Conservation (phyloP, 371 early-diverging fungal species). For the Apophysomyces ossiformis region DNA sequence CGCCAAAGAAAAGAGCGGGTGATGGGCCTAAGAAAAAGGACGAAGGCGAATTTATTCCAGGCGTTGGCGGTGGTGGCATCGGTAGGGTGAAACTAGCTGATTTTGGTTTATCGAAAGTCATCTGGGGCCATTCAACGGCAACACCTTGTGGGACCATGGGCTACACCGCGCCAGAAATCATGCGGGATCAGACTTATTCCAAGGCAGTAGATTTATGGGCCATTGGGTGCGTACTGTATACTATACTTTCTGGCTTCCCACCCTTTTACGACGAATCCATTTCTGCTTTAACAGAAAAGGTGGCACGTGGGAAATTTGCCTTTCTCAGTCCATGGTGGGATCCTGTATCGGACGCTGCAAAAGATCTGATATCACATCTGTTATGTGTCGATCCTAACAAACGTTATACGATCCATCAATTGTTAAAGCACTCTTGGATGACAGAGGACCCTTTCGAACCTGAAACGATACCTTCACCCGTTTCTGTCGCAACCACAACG, state of each 20-base stretch:
- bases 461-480: neutral
- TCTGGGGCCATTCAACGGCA: constrained; percentile 81
- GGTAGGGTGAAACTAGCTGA: constrained; percentile 86
- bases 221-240: constrained; percentile 91
- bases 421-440: constrained; percentile 82
- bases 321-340: constrained; percentile 93
- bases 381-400: constrained; percentile 83
- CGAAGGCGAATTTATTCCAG: constrained; percentile 74
- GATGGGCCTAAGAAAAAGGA: constrained; percentile 66
- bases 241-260: constrained; percentile 88
- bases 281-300: constrained; percentile 74
- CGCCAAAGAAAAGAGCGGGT: constrained; percentile 9
- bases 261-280: constrained; percentile 90
- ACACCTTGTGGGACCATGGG: constrained; percentile 94
- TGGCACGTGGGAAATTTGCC: constrained; percentile 75
- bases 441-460: constrained; percentile 24
- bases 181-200: constrained; percentile 80
- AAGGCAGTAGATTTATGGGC: constrained; percentile 95
- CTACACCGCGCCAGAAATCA: constrained; percentile 92
- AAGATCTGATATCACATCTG: constrained; percentile 82
- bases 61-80: constrained; percentile 82
- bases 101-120: constrained; percentile 84
- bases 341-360: constrained; percentile 72
- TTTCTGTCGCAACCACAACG: neutral
- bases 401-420: constrained; percentile 84